A percentile compares a stretch with the other conserved stretches of the same genome.
phyloP scores from a whole-genome alignment of 805 yeast species.

The Teunomyces kruisii region DNA sequence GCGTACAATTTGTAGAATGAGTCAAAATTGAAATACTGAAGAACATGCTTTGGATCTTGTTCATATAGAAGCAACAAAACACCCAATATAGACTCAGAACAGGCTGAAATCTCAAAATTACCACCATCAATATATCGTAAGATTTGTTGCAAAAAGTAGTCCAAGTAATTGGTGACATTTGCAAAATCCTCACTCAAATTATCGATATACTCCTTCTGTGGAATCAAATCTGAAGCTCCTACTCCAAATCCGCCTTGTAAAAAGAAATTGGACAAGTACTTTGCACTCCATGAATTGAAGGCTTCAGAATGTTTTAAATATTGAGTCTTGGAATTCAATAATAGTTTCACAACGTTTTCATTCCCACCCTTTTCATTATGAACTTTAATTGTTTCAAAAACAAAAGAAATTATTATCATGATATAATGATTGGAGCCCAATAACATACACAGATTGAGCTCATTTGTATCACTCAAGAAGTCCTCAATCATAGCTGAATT shows the following conservation, averaged over 20 bases:
- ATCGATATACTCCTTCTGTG: conserved; percentile 6
- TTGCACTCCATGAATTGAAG: conserved; percentile 23
- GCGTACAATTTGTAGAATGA: conserved; percentile 11
- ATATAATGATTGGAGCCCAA: not conserved
- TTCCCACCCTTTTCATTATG: not conserved
- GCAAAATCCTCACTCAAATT: conserved; percentile 16
- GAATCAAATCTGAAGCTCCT: conserved; percentile 4
- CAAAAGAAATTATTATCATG: conserved; percentile 4
- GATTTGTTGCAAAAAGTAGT: conserved; percentile 27
- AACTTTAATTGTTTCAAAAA: conserved; percentile 7
- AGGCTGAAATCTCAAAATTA: conserved; percentile 18
- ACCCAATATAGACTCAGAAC: conserved; percentile 43
- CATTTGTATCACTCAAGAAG: conserved; percentile 11
- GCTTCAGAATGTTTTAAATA: conserved; percentile 10
- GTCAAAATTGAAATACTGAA: conserved; percentile 22
- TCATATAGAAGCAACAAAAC: conserved; percentile 30
- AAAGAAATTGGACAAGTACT: conserved; percentile 21
- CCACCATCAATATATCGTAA: conserved; percentile 12
- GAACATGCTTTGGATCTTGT: conserved; percentile 14
- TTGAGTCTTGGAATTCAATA: conserved; percentile 3
- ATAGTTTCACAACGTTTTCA: conserved; percentile 5
- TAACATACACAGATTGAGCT: not conserved
- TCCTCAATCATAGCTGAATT: conserved; percentile 9
- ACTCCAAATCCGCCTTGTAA: conserved; percentile 17
- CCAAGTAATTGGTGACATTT: conserved; percentile 18